A percentile compares a stretch with the other conserved stretches of the same genome.
Evolutionary conservation across 2,329 filamentous ascomycete species (phyloP).

Genomic region (Metarhizium anisopliae): DNA sequence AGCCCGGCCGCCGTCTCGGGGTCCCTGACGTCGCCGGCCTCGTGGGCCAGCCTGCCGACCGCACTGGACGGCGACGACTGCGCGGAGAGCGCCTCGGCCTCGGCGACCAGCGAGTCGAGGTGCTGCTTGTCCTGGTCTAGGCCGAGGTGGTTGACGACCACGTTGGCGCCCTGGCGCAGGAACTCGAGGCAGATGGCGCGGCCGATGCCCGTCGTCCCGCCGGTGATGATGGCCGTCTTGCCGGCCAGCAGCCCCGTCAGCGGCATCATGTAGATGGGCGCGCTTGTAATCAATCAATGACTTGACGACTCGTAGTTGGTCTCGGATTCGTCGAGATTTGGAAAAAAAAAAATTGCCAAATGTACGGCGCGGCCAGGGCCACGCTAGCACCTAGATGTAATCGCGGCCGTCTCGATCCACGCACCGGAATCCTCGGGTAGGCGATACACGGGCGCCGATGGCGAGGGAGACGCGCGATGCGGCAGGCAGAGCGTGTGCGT

Average conservation of each 20-base stretch:
- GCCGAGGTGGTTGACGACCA: conserved; percentile 73
- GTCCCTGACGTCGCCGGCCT: conserved; percentile 69
- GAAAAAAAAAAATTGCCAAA: no score
- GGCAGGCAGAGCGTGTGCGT: no score
- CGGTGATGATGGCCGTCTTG: conserved; percentile 81
- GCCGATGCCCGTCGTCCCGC: conserved; percentile 79
- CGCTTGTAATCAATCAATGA: neutral
- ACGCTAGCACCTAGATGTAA: no score
- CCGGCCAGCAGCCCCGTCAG: conserved; percentile 50
- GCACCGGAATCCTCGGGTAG: neutral
- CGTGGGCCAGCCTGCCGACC: conserved; percentile 49
- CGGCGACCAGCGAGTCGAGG: conserved; percentile 40
- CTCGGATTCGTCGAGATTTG: no score
- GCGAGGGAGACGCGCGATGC: neutral
- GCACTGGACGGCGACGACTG: neutral
- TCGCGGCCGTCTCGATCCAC: neutral
- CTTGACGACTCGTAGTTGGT: no score
- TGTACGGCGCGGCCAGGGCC: no score
- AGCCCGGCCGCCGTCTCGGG: conserved; percentile 62
- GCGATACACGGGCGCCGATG: neutral
- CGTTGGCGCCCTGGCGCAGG: conserved; percentile 65
- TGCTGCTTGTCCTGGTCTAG: conserved; percentile 41
- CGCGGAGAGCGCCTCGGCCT: neutral
- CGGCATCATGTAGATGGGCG: conserved; percentile 28
- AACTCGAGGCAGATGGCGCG: conserved; percentile 76